Evolutionary conservation across 192 early-diverging fungal genomes (phyloP).

Genomic region (Entomortierella lignicola): DNA sequence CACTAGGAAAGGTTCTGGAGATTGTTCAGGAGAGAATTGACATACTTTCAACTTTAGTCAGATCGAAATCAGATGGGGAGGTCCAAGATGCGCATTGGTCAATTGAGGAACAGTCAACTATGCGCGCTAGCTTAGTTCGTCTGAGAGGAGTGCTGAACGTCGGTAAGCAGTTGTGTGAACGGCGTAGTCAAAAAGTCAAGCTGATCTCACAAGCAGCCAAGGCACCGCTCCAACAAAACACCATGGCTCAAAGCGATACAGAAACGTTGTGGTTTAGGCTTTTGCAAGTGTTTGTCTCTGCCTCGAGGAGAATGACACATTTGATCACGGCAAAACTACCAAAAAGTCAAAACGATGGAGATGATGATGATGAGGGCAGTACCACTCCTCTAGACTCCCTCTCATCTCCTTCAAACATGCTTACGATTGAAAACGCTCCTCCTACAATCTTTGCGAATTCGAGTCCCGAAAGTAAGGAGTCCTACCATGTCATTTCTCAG

Average conservation of each 20-base stretch:
- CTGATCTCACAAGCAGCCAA: slow-evolving; percentile 12
- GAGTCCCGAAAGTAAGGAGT: slow-evolving; percentile 24
- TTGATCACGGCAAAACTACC: slow-evolving; percentile 22
- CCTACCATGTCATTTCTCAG: slow-evolving; percentile 53
- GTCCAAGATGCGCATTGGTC: slow-evolving; percentile 56
- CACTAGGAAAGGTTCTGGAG: slow-evolving; percentile 64
- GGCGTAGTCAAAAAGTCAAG: slow-evolving; percentile 43
- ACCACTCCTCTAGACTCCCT: background rate
- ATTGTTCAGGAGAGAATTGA: slow-evolving; percentile 63
- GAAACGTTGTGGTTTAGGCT: slow-evolving; percentile 68
- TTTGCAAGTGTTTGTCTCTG: slow-evolving; percentile 67
- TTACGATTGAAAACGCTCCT: slow-evolving; percentile 38
- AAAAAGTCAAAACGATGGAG: background rate
- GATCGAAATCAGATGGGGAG: slow-evolving; percentile 52
- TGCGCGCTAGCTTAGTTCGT: slow-evolving; percentile 61
- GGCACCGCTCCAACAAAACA: slow-evolving; percentile 15
- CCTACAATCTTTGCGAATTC: slow-evolving; percentile 43
- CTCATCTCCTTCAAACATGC: background rate
- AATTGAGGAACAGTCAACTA: slow-evolving; percentile 59
- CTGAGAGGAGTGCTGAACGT: slow-evolving; percentile 68
- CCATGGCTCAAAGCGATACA: slow-evolving; percentile 54
- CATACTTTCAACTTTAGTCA: slow-evolving; percentile 54
- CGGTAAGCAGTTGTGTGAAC: slow-evolving; percentile 68
- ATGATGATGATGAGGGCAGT: background rate
- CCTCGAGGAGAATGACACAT: slow-evolving; percentile 60